Evolutionary conservation across 192 early-diverging fungal species (phyloP).

Genomic region (Coemansia sp.): DNA sequence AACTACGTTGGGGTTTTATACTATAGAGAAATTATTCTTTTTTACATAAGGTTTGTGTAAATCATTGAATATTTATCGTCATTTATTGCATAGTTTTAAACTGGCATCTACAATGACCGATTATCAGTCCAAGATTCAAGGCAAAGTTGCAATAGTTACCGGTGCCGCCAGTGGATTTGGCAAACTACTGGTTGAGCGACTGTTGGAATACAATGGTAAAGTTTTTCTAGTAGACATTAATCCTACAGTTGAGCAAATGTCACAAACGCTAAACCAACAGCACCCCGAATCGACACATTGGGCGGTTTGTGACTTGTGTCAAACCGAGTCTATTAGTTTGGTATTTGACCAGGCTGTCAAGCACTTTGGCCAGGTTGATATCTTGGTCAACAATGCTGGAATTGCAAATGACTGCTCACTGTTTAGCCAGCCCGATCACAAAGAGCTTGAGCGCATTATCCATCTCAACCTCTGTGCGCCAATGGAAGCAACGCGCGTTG

Average conservation of each 20-base stretch:
- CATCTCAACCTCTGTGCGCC: slow-evolving; percentile 75
- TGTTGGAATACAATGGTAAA: slow-evolving; percentile 18
- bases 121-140: slow-evolving; percentile 17
- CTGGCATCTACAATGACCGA: slow-evolving; percentile 10
- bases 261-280: slow-evolving; percentile 19
- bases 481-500: slow-evolving; percentile 72
- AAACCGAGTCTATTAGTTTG: slow-evolving; percentile 12
- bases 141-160: slow-evolving; percentile 43
- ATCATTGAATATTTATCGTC: neutral
- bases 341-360: slow-evolving; percentile 52
- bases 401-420: slow-evolving; percentile 55
- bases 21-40: neutral
- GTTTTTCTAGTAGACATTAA: slow-evolving; percentile 40
- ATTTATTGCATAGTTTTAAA: neutral
- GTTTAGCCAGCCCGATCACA: slow-evolving; percentile 52
- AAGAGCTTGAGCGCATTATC: slow-evolving; percentile 61
- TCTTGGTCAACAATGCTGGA: slow-evolving; percentile 66
- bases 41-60: neutral
- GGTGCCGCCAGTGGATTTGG: slow-evolving; percentile 51
- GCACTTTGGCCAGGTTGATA: slow-evolving; percentile 59
- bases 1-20: neutral
- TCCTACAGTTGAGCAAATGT: slow-evolving; percentile 14
- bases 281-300: slow-evolving; percentile 8
- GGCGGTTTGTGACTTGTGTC: slow-evolving; percentile 54
- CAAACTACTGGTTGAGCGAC: slow-evolving; percentile 21